Evolutionary conservation across 768 basidiomycete species (phyloP).

Genomic region (Amanita rubescens): DNA sequence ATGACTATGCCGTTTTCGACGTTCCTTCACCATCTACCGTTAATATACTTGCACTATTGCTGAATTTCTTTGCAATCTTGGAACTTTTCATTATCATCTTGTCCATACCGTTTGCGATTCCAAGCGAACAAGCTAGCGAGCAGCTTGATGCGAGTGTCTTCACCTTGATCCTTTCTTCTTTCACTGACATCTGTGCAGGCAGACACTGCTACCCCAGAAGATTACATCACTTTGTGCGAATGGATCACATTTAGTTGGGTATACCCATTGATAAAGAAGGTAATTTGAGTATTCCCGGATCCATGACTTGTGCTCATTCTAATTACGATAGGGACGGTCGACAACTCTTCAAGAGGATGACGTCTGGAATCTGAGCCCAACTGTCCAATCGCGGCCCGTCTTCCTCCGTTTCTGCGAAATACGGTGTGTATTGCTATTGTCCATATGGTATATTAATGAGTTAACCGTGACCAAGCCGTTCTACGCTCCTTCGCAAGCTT

Average conservation of each 20-base stretch:
- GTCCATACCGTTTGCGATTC: constrained; percentile 60
- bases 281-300: constrained; percentile 14
- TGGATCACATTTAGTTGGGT: constrained; percentile 75
- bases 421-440: constrained; percentile 18
- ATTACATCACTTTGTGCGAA: constrained; percentile 63
- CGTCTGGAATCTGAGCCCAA: constrained; percentile 66
- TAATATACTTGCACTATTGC: constrained; percentile 19
- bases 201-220: constrained; percentile 55
- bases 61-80: constrained; percentile 39
- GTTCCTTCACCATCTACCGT: constrained; percentile 31
- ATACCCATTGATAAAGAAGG: constrained; percentile 50
- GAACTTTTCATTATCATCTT: constrained; percentile 40
- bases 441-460: background rate
- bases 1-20: constrained; percentile 38
- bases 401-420: constrained; percentile 43
- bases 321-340: constrained; percentile 29
- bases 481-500: constrained; percentile 35
- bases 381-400: constrained; percentile 56
- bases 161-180: no score
- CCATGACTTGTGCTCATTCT: background rate
- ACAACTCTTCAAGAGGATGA: constrained; percentile 63
- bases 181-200: no score
- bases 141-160: no score
- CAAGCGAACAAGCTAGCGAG: constrained; percentile 47
- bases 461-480: constrained; percentile 17